Conservation (phyloP, 306 rosid genomes). For the Pterocarpus macrocarpus region DNA sequence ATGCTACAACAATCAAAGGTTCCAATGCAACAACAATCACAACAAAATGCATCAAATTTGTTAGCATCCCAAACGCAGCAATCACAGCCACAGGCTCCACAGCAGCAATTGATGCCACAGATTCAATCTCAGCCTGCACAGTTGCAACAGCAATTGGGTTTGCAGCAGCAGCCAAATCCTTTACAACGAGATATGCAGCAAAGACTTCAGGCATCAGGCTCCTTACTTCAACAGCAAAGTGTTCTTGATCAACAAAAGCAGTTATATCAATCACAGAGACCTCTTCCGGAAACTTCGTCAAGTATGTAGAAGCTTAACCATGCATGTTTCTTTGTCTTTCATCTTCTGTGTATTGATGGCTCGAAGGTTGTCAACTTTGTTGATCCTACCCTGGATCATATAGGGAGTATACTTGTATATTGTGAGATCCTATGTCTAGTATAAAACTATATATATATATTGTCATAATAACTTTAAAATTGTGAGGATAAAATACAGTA, state of each 20-base stretch:
- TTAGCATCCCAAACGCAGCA: constrained; percentile 79
- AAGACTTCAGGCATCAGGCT: constrained; percentile 79
- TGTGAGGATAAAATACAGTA: not conserved
- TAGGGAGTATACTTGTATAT: not conserved
- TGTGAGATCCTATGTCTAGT: not conserved
- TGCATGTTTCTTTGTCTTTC: constrained; percentile 28
- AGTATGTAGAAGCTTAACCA: constrained; percentile 60
- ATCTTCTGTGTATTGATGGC: constrained; percentile 21
- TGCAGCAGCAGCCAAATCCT: constrained; percentile 84
- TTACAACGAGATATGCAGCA: constrained; percentile 89
- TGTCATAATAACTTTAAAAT: not conserved
- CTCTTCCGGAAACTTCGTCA: constrained; percentile 86
- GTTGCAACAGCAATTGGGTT: constrained; percentile 79
- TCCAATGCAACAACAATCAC: constrained; percentile 74
- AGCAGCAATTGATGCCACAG: constrained; percentile 86
- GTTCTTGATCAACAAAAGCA: constrained; percentile 93
- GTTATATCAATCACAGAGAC: constrained; percentile 82
- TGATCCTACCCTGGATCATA: constrained; percentile 19
- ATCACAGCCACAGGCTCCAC: constrained; percentile 78
- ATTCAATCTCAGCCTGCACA: constrained; percentile 91
- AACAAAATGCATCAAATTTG: constrained; percentile 75
- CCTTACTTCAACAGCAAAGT: constrained; percentile 79
- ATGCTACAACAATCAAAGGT: constrained; percentile 81
- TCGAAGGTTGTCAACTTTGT: constrained; percentile 12
- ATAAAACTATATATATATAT: too few species aligned